These are phyloP conservation scores for Emergomyces pasteurianus DNA, from an alignment of 2,329 filamentous ascomycete genomes.

Conservation along the genomic window DNA sequence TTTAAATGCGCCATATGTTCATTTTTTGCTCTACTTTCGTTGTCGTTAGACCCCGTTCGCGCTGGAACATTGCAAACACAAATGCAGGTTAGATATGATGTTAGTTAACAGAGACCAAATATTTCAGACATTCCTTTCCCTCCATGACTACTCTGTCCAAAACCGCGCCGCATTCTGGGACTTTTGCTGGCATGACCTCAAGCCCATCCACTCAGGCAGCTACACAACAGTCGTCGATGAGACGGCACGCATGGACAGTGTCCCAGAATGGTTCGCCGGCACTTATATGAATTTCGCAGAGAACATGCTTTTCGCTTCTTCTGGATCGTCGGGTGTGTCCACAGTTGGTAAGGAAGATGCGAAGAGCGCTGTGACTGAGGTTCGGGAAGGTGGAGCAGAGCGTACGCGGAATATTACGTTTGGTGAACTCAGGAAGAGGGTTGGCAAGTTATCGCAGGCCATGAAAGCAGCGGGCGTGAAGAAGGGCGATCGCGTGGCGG, in stretches of 20 bases:
- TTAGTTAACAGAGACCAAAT: not conserved
- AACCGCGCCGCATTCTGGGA: conserved; percentile 54
- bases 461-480: conserved; percentile 54
- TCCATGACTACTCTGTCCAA: conserved; percentile 57
- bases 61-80: not conserved
- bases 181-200: conserved; percentile 48
- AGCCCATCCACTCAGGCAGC: conserved; percentile 51
- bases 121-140: conserved; percentile 51
- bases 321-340: conserved; percentile 24
- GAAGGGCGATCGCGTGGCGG: conserved; percentile 62
- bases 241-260: conserved; percentile 52
- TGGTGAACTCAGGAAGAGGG: conserved; percentile 49
- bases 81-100: not conserved
- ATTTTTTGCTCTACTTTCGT: not conserved
- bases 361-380: conserved; percentile 59
- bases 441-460: conserved; percentile 51
- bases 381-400: conserved; percentile 29
- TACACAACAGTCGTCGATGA: conserved; percentile 56
- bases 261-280: conserved; percentile 69
- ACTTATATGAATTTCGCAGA: conserved; percentile 66
- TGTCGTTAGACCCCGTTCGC: not conserved
- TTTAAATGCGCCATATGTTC: not conserved
- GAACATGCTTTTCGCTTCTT: conserved; percentile 57
- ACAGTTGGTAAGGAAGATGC: conserved; percentile 56
- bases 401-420: conserved; percentile 47